These are phyloP conservation scores for Monosporozyma siamensis DNA, from an alignment of 805 yeast species.

Conservation along the genomic window DNA sequence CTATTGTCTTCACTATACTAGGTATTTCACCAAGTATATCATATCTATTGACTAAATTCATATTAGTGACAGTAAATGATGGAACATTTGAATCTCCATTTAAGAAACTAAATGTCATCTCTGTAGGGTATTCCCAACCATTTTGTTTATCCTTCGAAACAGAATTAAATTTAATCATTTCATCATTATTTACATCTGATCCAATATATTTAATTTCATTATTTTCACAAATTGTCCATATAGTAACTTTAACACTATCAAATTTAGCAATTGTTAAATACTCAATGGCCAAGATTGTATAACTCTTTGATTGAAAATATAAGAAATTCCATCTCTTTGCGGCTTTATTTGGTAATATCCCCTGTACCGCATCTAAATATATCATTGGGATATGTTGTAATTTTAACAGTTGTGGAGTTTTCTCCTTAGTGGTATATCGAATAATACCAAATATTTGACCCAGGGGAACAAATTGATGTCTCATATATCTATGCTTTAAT, in stretches of 20 bases:
- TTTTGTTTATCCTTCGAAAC: conserved; percentile 47
- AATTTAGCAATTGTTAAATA: conserved; percentile 74
- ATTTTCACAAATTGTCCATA: conserved; percentile 38
- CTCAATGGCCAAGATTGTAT: conserved; percentile 72
- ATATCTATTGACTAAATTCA: conserved; percentile 62
- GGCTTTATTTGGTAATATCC: conserved; percentile 88
- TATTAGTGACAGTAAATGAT: conserved; percentile 36
- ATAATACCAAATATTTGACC: conserved; percentile 53
- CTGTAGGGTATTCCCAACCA: conserved; percentile 72
- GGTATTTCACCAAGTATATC: conserved; percentile 89
- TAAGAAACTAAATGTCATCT: conserved; percentile 27
- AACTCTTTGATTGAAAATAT: conserved; percentile 59
- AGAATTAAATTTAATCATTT: conserved; percentile 27
- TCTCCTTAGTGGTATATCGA: conserved; percentile 11
- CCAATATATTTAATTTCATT: conserved; percentile 40
- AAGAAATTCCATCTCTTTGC: conserved; percentile 83
- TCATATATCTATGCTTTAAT: conserved; percentile 32
- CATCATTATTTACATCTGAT: conserved; percentile 48
- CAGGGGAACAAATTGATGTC: conserved; percentile 82
- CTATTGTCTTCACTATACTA: conserved; percentile 65
- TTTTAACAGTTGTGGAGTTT: conserved; percentile 5
- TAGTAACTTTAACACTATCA: conserved; percentile 33
- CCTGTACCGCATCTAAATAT: conserved; percentile 84
- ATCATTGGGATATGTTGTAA: conserved; percentile 35
- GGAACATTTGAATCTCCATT: conserved; percentile 17